Base-by-base conservation (phyloP, 2,329 filamentous ascomycete species). In the Talaromyces funiculosus region DNA sequence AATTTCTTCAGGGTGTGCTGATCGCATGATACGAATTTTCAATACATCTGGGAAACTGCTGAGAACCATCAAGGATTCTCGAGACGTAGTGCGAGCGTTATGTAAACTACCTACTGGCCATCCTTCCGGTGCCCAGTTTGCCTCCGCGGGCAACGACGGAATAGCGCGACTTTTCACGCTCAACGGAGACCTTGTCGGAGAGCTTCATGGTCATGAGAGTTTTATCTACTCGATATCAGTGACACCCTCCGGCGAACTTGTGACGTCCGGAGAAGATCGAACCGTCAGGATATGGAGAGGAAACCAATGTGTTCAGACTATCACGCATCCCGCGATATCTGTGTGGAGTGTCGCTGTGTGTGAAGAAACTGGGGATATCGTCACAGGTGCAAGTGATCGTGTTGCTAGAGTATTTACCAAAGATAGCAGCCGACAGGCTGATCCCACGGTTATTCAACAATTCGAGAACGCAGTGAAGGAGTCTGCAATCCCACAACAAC, bases 281-380 rank as follows among this genome's bases (percentile, higher is more conserved):
- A 97, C 94, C 0, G 85, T 96, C 35, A 85, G 91, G 57, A 80
- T 99, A 71, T 99, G 95, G 94, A 87, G 84, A 66, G 90, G 88
- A 47, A 84, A 80, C 14, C 82, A 92, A 60, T 97, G 93, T 72
- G 78, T 96, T 49, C 94, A 99, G 75, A 97, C 93, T 40, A 97
- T 99, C 65, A 97, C 93, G 1, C 92, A 97, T 69, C 94, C 94
- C 10, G 94, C 94, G 9, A 95, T 97, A 59, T 97, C 93, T 0
- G 92, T 99, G 4, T 99, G 94, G 94, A 82, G 86, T 14, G 91
- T 99, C 18, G 90, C 92, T n/a, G 89, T 85, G 10, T 94, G 90
- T 69, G 71, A 82, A 0, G 86, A 90, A 64, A 95, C 85, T 53
- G 93, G 94, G 22, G 95, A 99, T 68, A 93, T 99, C 63, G 90